Evolutionary conservation across 129 eudicot species (phyloP).

Genomic region (Helichrysum umbraculigerum): DNA sequence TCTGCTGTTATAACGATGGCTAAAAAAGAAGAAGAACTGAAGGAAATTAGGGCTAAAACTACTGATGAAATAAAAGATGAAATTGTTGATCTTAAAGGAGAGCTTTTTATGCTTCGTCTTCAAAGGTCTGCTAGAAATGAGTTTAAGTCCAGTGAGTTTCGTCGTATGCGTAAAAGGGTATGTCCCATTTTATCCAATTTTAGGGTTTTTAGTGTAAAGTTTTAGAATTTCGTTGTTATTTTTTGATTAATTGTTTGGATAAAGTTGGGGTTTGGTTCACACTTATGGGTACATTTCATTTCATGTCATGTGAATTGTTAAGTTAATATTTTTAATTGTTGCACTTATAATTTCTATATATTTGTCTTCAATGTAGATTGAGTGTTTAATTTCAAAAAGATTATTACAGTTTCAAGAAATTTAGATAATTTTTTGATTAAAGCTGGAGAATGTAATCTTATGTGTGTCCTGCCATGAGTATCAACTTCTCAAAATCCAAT

Average conservation of each 20-base stretch:
- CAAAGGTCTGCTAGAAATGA: constrained; percentile 78
- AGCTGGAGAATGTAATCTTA: too few relatives aligned
- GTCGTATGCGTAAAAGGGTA: constrained; percentile 98
- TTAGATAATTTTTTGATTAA: too few relatives aligned
- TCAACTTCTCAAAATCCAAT: too few relatives aligned
- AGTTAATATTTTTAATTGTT: background rate
- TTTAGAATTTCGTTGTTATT: background rate
- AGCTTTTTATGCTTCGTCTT: constrained; percentile 87
- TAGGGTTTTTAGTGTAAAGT: background rate
- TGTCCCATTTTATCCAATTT: background rate
- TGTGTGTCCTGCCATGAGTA: too few relatives aligned
- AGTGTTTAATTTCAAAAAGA: too few relatives aligned
- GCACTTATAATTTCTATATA: too few relatives aligned
- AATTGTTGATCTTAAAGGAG: constrained; percentile 85
- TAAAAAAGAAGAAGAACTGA: constrained; percentile 71
- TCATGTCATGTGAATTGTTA: background rate
- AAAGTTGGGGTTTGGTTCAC: constrained; percentile 12
- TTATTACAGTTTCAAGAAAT: too few relatives aligned
- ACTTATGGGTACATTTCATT: constrained; percentile 7
- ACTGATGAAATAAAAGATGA: constrained; percentile 77
- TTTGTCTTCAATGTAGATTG: too few relatives aligned
- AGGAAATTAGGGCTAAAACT: constrained; percentile 64
- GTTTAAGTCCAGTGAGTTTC: constrained; percentile 88
- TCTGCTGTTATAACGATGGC: constrained; percentile 67
- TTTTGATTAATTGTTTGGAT: constrained; percentile 3